Evolutionary conservation across 306 rosid genomes (phyloP), one percentile per base, ranked within the genome.

Genomic region (Vachellia pachyceras): DNA sequence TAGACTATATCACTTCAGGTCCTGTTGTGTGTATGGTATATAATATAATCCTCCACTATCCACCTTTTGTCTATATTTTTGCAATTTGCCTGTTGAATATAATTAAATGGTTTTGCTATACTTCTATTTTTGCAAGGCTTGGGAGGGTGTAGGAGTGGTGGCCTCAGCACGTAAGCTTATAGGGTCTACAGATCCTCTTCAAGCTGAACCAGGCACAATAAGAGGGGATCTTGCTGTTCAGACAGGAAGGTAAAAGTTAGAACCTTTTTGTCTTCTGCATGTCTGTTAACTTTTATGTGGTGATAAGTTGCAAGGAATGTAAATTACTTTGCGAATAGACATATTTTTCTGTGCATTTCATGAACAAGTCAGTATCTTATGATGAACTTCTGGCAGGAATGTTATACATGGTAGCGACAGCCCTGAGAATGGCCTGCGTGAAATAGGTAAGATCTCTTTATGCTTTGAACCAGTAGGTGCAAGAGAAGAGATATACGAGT

Each of bases 71-170:
- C 18, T 17, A 73, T 72, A 25, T 67, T 83, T 72, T 78, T 52
- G 25, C 54, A 33, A n/a, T 52, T 63, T 72, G 76, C 45, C 47
- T 29, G 69, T 37, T 71, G 88, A 77, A 80, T 69, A 49, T 77
- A 15, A 50, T 79, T 13, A 41, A 36, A 33, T 72, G 49, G 35
- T 75, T 71, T 65, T 82, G 82, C 81, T 77, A 72, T 64, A 71
- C 63, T 89, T 73, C 71, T 45, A 65, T 86, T 37, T 45, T 85
- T 61, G 76, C 76, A 52, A 96, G 99, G 99, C 97, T 70, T 96
- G 99, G 98, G 99, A 96, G 86, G 99, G 98, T n/a, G 88, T 94
- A 82, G 99, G 97, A 6, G 91, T 92, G 40, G 97, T 96, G 73
- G 90, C 97, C 55, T 94, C 99, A 10, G 94, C 98, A 10, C 98